Conservation (phyloP, 2,329 filamentous ascomycete genomes). For the Fusarium staphyleae region DNA sequence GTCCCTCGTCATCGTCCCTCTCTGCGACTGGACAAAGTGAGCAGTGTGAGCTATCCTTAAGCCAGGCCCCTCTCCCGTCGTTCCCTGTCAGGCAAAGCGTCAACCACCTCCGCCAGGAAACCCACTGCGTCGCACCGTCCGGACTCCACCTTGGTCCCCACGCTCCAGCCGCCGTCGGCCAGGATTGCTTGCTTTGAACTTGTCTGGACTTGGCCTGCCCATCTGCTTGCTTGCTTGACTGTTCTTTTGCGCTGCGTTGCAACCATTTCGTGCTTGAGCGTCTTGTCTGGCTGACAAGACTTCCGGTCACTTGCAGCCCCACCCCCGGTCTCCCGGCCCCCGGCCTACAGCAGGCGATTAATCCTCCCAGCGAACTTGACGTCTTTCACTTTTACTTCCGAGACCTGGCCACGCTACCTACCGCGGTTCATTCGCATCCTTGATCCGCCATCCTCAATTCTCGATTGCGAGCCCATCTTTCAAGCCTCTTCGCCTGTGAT, state of each 20-base stretch:
- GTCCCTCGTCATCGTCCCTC: conserved; percentile 23
- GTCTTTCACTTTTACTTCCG: conserved; percentile 41
- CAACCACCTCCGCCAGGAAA: conserved; percentile 31
- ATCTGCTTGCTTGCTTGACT: conserved; percentile 1
- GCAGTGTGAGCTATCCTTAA: no score
- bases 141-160: conserved; percentile 33
- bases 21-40: conserved; percentile 14
- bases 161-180: conserved; percentile 33
- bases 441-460: conserved; percentile 17
- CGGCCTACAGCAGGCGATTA: conserved; percentile 32
- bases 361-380: conserved; percentile 41
- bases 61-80: conserved; percentile 26
- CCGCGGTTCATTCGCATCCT: conserved; percentile 30
- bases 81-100: conserved; percentile 38
- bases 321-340: conserved; percentile 41
- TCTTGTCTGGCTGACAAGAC: conserved; percentile 36
- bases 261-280: conserved; percentile 34
- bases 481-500: conserved; percentile 20
- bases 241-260: conserved; percentile 21
- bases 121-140: conserved; percentile 26
- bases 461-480: conserved; percentile 11
- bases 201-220: conserved; percentile 3
- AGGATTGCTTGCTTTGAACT: conserved; percentile 25
- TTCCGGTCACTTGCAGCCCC: conserved; percentile 36
- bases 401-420: conserved; percentile 35